A percentile compares a stretch with the other conserved stretches of the same genome.
Conservation (phyloP, 1,284 basidiomycete genomes). For the Cryptococcus neoformans region DNA sequence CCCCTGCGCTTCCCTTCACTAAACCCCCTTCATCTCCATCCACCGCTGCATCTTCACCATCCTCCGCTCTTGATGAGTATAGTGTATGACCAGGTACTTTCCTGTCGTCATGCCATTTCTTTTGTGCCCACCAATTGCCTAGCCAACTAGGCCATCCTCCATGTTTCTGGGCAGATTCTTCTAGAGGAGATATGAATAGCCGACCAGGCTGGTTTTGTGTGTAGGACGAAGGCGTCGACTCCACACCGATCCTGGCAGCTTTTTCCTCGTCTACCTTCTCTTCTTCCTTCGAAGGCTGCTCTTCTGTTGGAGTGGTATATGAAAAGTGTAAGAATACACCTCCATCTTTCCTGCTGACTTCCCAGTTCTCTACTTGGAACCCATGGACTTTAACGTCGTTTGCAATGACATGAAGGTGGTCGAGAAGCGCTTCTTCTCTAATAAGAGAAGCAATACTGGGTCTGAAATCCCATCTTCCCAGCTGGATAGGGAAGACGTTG, state of each 20-base stretch:
- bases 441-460: slow-evolving; percentile 24
- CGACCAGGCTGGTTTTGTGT: too few species aligned
- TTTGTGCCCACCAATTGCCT: slow-evolving; percentile 38
- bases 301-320: slow-evolving; percentile 54
- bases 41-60: slow-evolving; percentile 6
- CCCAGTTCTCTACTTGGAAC: slow-evolving; percentile 45
- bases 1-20: slow-evolving; percentile 25
- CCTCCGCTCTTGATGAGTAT: slow-evolving; percentile 31
- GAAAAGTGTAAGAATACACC: slow-evolving; percentile 81
- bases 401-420: slow-evolving; percentile 40
- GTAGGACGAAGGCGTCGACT: not conserved
- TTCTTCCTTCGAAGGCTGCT: not conserved
- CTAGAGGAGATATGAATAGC: slow-evolving; percentile 32
- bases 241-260: not conserved
- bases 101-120: slow-evolving; percentile 3
- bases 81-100: slow-evolving; percentile 26
- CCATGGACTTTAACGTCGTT: slow-evolving; percentile 33
- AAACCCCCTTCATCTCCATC: slow-evolving; percentile 15
- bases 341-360: slow-evolving; percentile 44
- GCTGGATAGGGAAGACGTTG: slow-evolving; percentile 46
- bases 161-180: slow-evolving; percentile 33
- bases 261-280: not conserved
- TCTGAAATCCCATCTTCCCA: slow-evolving; percentile 40
- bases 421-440: slow-evolving; percentile 35
- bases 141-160: slow-evolving; percentile 48